Evolutionary conservation across 1,139 yeast genomes (phyloP).

Genomic region (Debaryomyces fabryi): DNA sequence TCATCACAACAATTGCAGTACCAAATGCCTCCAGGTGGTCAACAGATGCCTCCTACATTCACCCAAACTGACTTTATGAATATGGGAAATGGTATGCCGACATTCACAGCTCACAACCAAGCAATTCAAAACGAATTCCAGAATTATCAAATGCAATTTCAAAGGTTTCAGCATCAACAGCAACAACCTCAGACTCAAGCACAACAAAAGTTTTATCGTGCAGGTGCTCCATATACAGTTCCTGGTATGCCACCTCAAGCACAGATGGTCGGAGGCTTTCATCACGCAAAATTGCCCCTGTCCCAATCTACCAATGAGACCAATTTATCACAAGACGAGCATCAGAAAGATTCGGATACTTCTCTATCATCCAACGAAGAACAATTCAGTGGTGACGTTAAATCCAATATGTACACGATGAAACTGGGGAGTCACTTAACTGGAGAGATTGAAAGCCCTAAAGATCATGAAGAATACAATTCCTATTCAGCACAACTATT

Average conservation of each 20-base stretch:
- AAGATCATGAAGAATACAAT: constrained; percentile 27
- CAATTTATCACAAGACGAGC: constrained; percentile 50
- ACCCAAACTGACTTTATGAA: constrained; percentile 31
- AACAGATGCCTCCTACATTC: constrained; percentile 19
- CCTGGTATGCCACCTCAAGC: constrained; percentile 14
- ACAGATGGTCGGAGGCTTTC: constrained; percentile 31
- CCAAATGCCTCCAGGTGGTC: constrained; percentile 13
- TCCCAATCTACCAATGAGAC: constrained; percentile 52
- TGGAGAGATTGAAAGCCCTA: constrained; percentile 13
- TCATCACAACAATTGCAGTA: constrained; percentile 9
- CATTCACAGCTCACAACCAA: constrained; percentile 20
- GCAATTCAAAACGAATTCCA: constrained; percentile 30
- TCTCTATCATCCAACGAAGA: constrained; percentile 45
- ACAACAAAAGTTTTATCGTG: constrained; percentile 14
- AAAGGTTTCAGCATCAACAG: constrained; percentile 22
- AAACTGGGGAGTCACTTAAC: constrained; percentile 7
- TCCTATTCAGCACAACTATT: constrained; percentile 60
- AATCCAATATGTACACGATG: constrained; percentile 13
- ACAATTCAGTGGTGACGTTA: constrained; percentile 8
- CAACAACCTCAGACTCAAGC: constrained; percentile 18
- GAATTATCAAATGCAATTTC: constrained; percentile 33
- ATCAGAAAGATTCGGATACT: constrained; percentile 48
- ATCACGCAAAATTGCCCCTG: constrained; percentile 33
- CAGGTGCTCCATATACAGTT: constrained; percentile 7
- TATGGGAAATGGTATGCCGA: constrained; percentile 16